Base-by-base conservation (phyloP, 305 asterid genomes). In the Fraxinus baroniana region DNA sequence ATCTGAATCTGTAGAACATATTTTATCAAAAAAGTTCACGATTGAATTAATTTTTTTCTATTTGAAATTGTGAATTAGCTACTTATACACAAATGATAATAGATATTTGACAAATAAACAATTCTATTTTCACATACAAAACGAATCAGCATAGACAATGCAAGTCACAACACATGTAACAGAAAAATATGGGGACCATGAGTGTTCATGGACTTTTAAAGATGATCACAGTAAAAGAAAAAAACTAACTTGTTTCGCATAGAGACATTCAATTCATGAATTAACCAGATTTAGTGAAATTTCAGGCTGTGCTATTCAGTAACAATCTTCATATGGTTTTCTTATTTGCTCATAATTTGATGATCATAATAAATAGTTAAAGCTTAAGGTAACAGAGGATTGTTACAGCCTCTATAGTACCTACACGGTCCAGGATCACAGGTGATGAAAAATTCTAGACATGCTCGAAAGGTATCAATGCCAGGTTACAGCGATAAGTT, bases 71-170 rank as follows among this genome's bases (percentile, higher is more conserved):
- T n/a, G 32, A 78, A 78, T 78, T 35, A 30, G 22, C 70, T 7
- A 60, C 24, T 60, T 60, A 60, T 20, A 57, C 52, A 55, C 24
- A 28, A 17, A 35, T 74, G 44, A 80, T 20, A 78, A 46, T 4
- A 68, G 74, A 68, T 10, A 68, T 68, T 26, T 77, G 32, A 75
- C 28, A 78, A 44, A 2, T 52, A 12, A 33, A 33, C 72, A 72
- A 60, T 52, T 80, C 37, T 28, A 84, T 83, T 77, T 73, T 78
- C 76, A 41, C 72, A 64, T 3, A 81, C 22, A 73, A 12, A 82
- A 36, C 5, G 22, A 64, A 78, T 76, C 55, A 78, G 79, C 71
- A 81, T 12, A 82, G 79, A 79, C 20, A 36, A 73, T 52, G 66
- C 37, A 57, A 72, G 66, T 75, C 7, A 10, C 17, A 22, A 70